These are phyloP conservation scores for Boletus reticulatus DNA, from an alignment of 768 basidiomycete genomes.

Conservation along the genomic window DNA sequence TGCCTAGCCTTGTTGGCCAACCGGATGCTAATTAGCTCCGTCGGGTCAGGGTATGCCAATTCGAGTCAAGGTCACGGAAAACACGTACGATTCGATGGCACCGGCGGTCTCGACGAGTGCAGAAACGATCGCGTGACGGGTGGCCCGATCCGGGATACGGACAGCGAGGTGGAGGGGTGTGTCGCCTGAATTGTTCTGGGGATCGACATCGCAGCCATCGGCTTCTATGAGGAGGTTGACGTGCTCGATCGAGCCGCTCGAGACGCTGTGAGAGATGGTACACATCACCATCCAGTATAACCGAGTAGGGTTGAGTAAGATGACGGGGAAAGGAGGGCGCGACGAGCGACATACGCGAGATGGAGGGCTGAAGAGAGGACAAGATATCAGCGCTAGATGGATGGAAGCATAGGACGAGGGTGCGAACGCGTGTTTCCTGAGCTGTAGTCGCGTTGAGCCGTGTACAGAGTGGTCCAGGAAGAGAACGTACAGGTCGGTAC, in stretches of 20 bases:
- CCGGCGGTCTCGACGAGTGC: constrained; percentile 23
- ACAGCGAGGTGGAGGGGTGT: constrained; percentile 32
- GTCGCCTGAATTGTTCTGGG: constrained; percentile 21
- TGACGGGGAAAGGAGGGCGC: neutral
- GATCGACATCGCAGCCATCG: constrained; percentile 30
- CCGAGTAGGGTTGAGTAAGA: neutral
- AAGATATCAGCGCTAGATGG: constrained; percentile 11
- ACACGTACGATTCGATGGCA: constrained; percentile 23
- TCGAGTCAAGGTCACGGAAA: neutral
- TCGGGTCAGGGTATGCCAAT: neutral
- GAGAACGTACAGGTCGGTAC: constrained; percentile 26
- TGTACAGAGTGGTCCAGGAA: no score
- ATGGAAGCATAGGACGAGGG: neutral
- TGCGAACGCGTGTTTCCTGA: constrained; percentile 31
- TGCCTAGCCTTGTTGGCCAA: constrained; percentile 26
- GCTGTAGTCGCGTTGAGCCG: constrained; percentile 12
- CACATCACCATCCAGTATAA: neutral
- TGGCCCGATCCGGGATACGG: constrained; percentile 7
- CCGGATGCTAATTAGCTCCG: constrained; percentile 15
- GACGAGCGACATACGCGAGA: constrained; percentile 25
- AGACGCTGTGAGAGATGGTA: constrained; percentile 11
- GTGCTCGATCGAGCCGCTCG: constrained; percentile 15
- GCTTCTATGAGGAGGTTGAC: constrained; percentile 24
- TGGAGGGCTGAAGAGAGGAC: constrained; percentile 24
- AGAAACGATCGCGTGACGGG: constrained; percentile 21